These are phyloP conservation scores for Ustilago hordei DNA, from an alignment of 1,284 basidiomycete species.

Conservation along the genomic window DNA sequence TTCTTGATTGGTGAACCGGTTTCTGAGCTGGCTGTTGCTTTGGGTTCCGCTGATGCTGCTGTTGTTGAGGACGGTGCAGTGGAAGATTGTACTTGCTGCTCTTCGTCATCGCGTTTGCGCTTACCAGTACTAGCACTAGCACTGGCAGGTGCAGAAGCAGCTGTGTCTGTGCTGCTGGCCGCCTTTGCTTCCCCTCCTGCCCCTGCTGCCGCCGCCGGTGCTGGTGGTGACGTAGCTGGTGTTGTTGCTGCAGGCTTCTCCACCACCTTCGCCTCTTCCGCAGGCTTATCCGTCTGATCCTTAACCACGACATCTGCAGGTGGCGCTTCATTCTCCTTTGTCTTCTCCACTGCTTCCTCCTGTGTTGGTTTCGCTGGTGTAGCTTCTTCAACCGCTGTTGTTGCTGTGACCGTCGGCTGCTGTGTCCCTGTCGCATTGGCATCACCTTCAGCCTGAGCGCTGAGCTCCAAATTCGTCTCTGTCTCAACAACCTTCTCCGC, in stretches of 20 bases:
- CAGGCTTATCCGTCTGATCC: conserved; percentile 23
- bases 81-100: not conserved
- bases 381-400: not conserved
- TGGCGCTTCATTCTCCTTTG: conserved; percentile 16
- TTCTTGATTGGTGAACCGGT: conserved; percentile 27
- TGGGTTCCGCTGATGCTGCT: not conserved
- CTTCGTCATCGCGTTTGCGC: conserved; percentile 32
- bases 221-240: not conserved
- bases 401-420: not conserved
- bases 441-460: conserved; percentile 36
- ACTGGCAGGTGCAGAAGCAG: conserved; percentile 4
- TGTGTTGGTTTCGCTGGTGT: not conserved
- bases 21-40: not conserved
- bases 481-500: conserved; percentile 41
- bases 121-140: conserved; percentile 7
- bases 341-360: conserved; percentile 3
- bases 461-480: conserved; percentile 38
- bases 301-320: conserved; percentile 44
- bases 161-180: not conserved
- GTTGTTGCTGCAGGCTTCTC: not conserved
- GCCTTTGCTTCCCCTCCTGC: not conserved
- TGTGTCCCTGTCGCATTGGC: not conserved
- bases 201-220: not conserved
- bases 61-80: not conserved
- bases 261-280: not conserved